Base-by-base conservation (phyloP, 2,329 filamentous ascomycete genomes). In the Paracoccidioides lutzii region DNA sequence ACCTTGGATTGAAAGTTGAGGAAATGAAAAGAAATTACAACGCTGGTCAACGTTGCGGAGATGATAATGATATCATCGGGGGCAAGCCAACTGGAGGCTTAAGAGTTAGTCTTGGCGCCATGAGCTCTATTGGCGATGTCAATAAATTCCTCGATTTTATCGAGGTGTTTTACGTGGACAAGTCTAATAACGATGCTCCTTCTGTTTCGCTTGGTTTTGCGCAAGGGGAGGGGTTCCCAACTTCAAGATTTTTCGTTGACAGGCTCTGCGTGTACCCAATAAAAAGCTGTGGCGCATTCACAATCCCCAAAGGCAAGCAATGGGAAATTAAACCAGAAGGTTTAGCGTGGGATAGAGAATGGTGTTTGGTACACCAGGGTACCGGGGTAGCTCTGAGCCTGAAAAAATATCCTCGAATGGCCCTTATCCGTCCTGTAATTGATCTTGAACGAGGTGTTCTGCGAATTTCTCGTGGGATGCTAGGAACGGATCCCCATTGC, bases 321-420 rank as follows among this genome's bases (percentile, higher is more conserved):
- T 98, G 93, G 93, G 82, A 87, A 63, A 78, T 97, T 22, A 81
- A 80, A 55, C 76, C 80, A 6, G 90, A 96, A 72, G 93, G 93
- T 0, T 76, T 98, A 2, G 86, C 84, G 7, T 97, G 91, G 90
- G 93, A 98, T 68, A 80, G 93, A 59, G 91, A 97, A 73, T 98
- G 93, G 91, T 97, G 91, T 71, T 75, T 98, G 22, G 78, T 98
- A 12, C 90, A 96, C 67, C 81, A 84, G 65, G 90, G 88, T 45
- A 94, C 90, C 1, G 87, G 88, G 0, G 83, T 84, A 62, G 89
- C 86, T 5, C 75, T 98, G 54, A 95, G 82, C 66, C 91, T 97
- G 70, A 98, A 97, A 72, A 79, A 84, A 60, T 85, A 93, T 66
- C 88, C 90, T 2, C 81, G 78, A 38, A 97, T 98, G 91, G 86